Evolutionary conservation across 176 grass and related monocot species (phyloP).

Genomic region (Zizania latifolia): DNA sequence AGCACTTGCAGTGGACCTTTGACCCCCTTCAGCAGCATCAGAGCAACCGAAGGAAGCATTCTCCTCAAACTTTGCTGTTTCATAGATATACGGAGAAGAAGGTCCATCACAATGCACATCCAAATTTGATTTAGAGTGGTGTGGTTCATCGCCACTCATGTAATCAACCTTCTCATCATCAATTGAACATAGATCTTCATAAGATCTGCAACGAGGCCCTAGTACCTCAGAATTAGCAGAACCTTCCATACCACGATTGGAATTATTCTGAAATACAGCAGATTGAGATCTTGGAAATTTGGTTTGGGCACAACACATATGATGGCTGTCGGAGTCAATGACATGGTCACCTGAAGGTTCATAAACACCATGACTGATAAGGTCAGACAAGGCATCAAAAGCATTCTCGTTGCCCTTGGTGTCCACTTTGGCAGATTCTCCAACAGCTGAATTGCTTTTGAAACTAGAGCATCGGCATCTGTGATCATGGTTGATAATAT

Average conservation of each 20-base stretch:
- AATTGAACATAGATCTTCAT: slow-evolving; percentile 39
- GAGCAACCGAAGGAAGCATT: slow-evolving; percentile 29
- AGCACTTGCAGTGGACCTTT: slow-evolving; percentile 20
- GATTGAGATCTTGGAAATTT: slow-evolving; percentile 57
- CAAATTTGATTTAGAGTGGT: slow-evolving; percentile 29
- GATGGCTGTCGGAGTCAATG: slow-evolving; percentile 19
- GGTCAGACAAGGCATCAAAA: slow-evolving; percentile 25
- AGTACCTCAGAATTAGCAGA: slow-evolving; percentile 33
- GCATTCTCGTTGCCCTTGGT: slow-evolving; percentile 5
- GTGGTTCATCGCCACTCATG: slow-evolving; percentile 25
- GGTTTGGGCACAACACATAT: slow-evolving; percentile 20
- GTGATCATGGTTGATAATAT: slow-evolving; percentile 6
- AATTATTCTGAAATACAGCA: slow-evolving; percentile 38
- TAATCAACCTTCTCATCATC: slow-evolving; percentile 27
- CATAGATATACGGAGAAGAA: slow-evolving; percentile 18
- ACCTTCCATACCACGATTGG: slow-evolving; percentile 9
- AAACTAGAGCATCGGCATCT: slow-evolving; percentile 17
- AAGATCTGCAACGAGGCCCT: slow-evolving; percentile 39
- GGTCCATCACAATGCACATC: slow-evolving; percentile 21
- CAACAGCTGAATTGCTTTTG: slow-evolving; percentile 19
- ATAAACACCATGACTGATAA: slow-evolving; percentile 33
- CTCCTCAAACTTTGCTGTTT: slow-evolving; percentile 12
- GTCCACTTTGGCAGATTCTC: slow-evolving; percentile 6
- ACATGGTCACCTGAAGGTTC: slow-evolving; percentile 43
- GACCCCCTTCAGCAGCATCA: slow-evolving; percentile 39